phyloP scores from a whole-genome alignment of 441 rosid species.

The Kokia cookei region DNA sequence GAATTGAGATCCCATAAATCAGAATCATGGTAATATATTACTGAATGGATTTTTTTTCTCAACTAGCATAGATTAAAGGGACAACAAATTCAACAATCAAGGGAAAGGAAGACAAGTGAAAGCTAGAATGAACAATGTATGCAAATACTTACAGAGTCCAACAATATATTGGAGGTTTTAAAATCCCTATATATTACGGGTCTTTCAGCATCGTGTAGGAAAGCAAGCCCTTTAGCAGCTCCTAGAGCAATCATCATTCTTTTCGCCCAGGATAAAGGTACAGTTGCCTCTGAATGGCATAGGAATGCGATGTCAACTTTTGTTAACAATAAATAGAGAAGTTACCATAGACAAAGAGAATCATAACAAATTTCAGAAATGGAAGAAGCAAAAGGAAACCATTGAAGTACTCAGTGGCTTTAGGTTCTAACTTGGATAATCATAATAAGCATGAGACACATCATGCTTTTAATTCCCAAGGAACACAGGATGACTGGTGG shows the following conservation, averaged over 20 bases:
- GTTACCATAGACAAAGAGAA: slow-evolving; percentile 1
- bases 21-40: background rate
- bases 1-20: background rate
- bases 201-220: slow-evolving; percentile 95
- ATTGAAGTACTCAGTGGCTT: background rate
- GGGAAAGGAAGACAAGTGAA: background rate
- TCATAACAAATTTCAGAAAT: background rate
- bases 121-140: background rate
- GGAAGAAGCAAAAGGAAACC: background rate
- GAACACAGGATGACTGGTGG: background rate
- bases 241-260: slow-evolving; percentile 99
- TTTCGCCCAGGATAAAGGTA: slow-evolving; percentile 78
- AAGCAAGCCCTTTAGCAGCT: slow-evolving; percentile 97
- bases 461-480: background rate
- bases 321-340: slow-evolving; percentile 10
- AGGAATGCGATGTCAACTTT: slow-evolving; percentile 23
- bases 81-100: background rate
- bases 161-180: slow-evolving; percentile 91
- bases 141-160: slow-evolving; percentile 72
- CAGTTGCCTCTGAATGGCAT: slow-evolving; percentile 61
- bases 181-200: slow-evolving; percentile 96
- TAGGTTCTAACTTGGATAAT: background rate
- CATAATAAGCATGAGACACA: background rate
- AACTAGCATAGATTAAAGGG: slow-evolving; percentile 8
- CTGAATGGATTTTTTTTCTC: background rate